Evolutionary conservation across 805 yeast genomes (phyloP).

Genomic region (Ogataea nakhonphanomensis): DNA sequence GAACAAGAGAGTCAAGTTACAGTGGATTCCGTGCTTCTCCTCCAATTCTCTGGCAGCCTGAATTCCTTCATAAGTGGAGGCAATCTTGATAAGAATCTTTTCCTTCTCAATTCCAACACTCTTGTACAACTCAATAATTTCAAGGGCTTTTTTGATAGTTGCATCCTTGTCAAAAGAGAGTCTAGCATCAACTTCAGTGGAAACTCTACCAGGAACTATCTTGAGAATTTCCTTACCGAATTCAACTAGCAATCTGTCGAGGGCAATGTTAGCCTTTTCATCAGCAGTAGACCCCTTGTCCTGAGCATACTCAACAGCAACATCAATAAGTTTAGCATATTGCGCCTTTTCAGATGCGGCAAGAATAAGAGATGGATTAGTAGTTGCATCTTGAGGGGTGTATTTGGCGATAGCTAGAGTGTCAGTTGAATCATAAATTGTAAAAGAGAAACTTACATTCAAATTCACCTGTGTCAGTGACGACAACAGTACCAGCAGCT

Average conservation of each 20-base stretch:
- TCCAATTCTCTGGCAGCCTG: constrained; percentile 97
- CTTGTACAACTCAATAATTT: constrained; percentile 84
- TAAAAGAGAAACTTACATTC: constrained; percentile 46
- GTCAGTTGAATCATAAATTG: constrained; percentile 8
- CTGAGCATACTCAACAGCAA: constrained; percentile 85
- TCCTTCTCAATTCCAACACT: constrained; percentile 82
- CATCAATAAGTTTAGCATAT: constrained; percentile 85
- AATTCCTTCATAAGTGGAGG: constrained; percentile 99
- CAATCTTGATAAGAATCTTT: constrained; percentile 90
- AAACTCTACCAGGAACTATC: constrained; percentile 98
- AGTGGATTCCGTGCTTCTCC: constrained; percentile 84
- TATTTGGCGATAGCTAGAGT: constrained; percentile 82
- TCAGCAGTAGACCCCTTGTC: constrained; percentile 52
- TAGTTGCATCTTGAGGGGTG: constrained; percentile 99
- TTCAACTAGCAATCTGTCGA: constrained; percentile 91
- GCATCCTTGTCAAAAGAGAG: constrained; percentile 93
- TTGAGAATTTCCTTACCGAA: constrained; percentile 91
- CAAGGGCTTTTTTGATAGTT: constrained; percentile 89
- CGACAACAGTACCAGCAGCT: constrained; percentile 93
- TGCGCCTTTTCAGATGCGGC: constrained; percentile 92
- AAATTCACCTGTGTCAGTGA: constrained; percentile 98
- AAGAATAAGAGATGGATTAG: constrained; percentile 95
- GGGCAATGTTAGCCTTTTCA: constrained; percentile 75
- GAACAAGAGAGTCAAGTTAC: constrained; percentile 92
- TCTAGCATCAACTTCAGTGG: constrained; percentile 99